Base-by-base conservation (phyloP, 2,329 filamentous ascomycete species). In the Xylogone sp. region DNA sequence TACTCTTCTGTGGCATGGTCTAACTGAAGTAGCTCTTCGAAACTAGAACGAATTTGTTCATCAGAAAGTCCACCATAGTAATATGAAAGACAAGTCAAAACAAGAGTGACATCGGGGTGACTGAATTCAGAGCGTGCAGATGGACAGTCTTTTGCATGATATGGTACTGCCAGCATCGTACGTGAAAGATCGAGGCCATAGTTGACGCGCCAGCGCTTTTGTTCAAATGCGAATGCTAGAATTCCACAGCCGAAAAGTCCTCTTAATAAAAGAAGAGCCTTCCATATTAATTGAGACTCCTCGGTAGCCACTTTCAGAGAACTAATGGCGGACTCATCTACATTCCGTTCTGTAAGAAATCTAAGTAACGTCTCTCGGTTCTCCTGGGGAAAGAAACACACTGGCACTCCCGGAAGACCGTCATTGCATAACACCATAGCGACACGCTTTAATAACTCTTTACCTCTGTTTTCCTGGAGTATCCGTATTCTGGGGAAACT, bases 161-260 rank as follows among this genome's bases (percentile, higher is more conserved):
- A 87, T 0, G 82, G 84, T 0, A 87, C 79, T 0, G 78, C 77
- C 0, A 86, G 71, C 46, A 63, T 69, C 0, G 75, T 79, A 2
- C 80, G 64, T 0, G 54, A 59, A 0, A 59, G 53, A 58, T 82
- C 75, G 0, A 79, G 68, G 0, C 86, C 84, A 53, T 84, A 89
- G 49, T 87, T 77, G 0, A 89, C 84, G 2, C 78, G 68, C 80
- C 81, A 89, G 1, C 84, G 69, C 58, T 87, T 88, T 13, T 76
- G 65, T 0, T 68, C 64, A 0, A 88, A 66, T 0, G 69, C 70
- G 52, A 84, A 85, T 0, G 58, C 58, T 0, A 88, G 58, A 0
- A 88, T 68, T 0, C 81, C 77, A 0, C 71, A 65, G 0, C 79
- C 77, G 8, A 88, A 63, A 0, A 88, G 69, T 0, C 85, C 77